Evolutionary conservation across 495 filamentous ascomycete species (phyloP).

Genomic region (Penicillium goetzii): DNA sequence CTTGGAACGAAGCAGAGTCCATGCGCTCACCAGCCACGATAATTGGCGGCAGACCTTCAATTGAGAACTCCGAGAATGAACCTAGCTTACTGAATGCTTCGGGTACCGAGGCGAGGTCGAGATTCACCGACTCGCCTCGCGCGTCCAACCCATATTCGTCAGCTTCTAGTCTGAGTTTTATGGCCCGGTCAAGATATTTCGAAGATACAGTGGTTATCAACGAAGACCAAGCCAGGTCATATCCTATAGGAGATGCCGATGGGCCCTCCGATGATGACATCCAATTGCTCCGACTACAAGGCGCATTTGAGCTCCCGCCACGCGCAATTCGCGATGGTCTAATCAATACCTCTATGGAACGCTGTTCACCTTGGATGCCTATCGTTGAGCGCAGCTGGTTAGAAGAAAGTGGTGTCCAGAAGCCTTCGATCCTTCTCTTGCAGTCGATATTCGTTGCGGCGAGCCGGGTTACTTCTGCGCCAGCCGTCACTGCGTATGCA

Average conservation of each 20-base stretch:
- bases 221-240: conserved; percentile 24
- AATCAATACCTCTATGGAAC: conserved; percentile 35
- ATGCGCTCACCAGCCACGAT: not conserved
- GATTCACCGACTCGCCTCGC: not conserved
- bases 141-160: conserved; percentile 30
- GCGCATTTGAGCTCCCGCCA: conserved; percentile 32
- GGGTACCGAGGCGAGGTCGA: conserved; percentile 3
- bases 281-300: conserved; percentile 30
- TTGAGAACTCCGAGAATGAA: not conserved
- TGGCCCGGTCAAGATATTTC: conserved; percentile 33
- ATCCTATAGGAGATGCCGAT: conserved; percentile 23
- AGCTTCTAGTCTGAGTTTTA: conserved; percentile 21
- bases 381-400: conserved; percentile 34
- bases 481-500: conserved; percentile 30
- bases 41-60: not conserved
- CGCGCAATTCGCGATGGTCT: conserved; percentile 29
- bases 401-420: conserved; percentile 23
- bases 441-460: conserved; percentile 34
- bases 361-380: conserved; percentile 35
- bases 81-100: not conserved
- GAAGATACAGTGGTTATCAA: conserved; percentile 28
- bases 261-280: conserved; percentile 30
- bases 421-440: conserved; percentile 30
- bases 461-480: conserved; percentile 31
- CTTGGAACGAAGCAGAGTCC: not conserved